A percentile compares a stretch with the other conserved stretches of the same genome.
These are phyloP conservation scores for Diplogelasinospora grovesii DNA, from an alignment of 495 filamentous ascomycete species.

Conservation along the genomic window DNA sequence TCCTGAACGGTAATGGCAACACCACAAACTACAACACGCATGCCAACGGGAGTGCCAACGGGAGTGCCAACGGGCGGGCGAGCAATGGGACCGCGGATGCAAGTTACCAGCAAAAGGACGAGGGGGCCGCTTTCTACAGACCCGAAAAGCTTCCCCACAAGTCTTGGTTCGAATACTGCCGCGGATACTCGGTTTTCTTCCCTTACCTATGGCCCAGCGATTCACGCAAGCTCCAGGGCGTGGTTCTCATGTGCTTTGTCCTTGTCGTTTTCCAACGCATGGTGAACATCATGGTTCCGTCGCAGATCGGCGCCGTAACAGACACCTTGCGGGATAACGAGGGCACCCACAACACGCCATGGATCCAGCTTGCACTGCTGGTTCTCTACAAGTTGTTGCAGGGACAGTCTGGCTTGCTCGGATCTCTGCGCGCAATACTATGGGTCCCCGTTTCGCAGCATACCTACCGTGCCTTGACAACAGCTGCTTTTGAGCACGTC, in stretches of 20 bases:
- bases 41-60: constrained; percentile 24
- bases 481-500: constrained; percentile 94
- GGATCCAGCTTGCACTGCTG: constrained; percentile 60
- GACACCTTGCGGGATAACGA: constrained; percentile 45
- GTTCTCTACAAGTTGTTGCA: constrained; percentile 80
- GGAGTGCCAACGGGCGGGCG: constrained; percentile 18
- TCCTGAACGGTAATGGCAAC: constrained; percentile 28
- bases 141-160: constrained; percentile 39
- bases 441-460: constrained; percentile 98
- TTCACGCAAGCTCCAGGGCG: constrained; percentile 59
- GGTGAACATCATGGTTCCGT: constrained; percentile 74
- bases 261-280: constrained; percentile 70
- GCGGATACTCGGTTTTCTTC: constrained; percentile 82
- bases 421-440: constrained; percentile 69
- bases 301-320: constrained; percentile 68
- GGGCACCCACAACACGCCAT: constrained; percentile 16
- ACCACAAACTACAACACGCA: constrained; percentile 27
- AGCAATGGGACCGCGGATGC: constrained; percentile 18
- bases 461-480: constrained; percentile 89
- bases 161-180: constrained; percentile 65
- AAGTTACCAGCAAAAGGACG: constrained; percentile 32
- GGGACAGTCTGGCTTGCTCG: constrained; percentile 78
- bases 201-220: constrained; percentile 91
- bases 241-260: constrained; percentile 72
- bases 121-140: constrained; percentile 46